These are phyloP conservation scores for Psilocybe cubensis DNA, from an alignment of 768 basidiomycete genomes.

Conservation along the genomic window DNA sequence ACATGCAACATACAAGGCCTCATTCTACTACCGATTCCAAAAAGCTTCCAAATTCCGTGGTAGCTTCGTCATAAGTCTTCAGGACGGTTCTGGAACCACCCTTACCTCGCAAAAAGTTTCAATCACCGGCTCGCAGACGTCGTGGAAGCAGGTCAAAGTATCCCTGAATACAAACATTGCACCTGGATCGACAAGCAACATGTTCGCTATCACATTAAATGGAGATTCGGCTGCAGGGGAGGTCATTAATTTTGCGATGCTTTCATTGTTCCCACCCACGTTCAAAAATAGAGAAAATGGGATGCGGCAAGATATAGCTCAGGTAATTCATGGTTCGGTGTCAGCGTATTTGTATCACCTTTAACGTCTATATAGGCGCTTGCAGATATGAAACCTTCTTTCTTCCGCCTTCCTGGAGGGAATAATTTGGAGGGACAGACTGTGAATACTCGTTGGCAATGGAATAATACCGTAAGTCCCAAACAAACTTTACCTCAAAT, in stretches of 20 bases:
- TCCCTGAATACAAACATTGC: slow-evolving; percentile 45
- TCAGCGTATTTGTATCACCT: too few relatives aligned
- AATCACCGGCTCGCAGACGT: slow-evolving; percentile 45
- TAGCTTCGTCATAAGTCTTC: slow-evolving; percentile 46
- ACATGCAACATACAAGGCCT: slow-evolving; percentile 57
- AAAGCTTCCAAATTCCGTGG: slow-evolving; percentile 41
- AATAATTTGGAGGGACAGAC: slow-evolving; percentile 71
- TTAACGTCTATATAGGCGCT: slow-evolving; percentile 41
- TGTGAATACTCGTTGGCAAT: slow-evolving; percentile 59
- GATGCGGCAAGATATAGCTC: slow-evolving; percentile 62
- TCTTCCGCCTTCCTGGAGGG: slow-evolving; percentile 73
- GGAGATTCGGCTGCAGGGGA: slow-evolving; percentile 42
- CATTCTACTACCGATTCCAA: slow-evolving; percentile 63
- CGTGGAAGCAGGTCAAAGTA: slow-evolving; percentile 52
- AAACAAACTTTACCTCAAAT: background rate
- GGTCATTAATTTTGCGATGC: slow-evolving; percentile 59
- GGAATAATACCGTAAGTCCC: slow-evolving; percentile 58
- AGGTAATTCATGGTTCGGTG: slow-evolving; percentile 33
- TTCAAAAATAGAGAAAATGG: slow-evolving; percentile 65
- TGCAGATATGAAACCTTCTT: slow-evolving; percentile 55
- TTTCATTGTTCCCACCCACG: slow-evolving; percentile 71
- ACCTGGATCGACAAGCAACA: slow-evolving; percentile 46
- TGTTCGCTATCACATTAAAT: slow-evolving; percentile 56
- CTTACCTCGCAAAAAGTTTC: slow-evolving; percentile 44
- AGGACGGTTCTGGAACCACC: slow-evolving; percentile 43